phyloP scores from a whole-genome alignment of 2,329 filamentous ascomycete genomes.

The Zalaria sp. region DNA sequence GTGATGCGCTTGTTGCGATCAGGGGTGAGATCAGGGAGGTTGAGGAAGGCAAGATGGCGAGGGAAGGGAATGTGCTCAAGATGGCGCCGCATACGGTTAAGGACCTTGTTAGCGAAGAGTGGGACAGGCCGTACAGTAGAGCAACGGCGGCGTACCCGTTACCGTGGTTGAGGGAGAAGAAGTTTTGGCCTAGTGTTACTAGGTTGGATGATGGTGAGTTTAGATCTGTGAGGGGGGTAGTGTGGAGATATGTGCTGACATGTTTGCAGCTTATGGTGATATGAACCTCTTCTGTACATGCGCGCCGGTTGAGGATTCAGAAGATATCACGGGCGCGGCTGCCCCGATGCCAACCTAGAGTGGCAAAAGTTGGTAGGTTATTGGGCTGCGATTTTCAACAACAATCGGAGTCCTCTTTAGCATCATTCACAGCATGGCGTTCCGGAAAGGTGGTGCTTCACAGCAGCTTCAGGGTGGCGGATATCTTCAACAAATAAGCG shows the following conservation, averaged over 20 bases:
- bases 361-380: not conserved
- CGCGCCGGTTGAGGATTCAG: slow-evolving; percentile 56
- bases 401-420: not conserved
- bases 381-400: slow-evolving; percentile 1
- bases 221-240: slow-evolving; percentile 6
- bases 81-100: slow-evolving; percentile 75
- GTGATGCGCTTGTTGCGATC: slow-evolving; percentile 78
- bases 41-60: slow-evolving; percentile 64
- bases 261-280: slow-evolving; percentile 61
- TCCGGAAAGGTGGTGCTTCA: too few relatives aligned
- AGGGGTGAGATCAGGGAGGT: slow-evolving; percentile 71
- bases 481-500: too few relatives aligned
- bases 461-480: too few relatives aligned
- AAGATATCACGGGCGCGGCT: slow-evolving; percentile 18
- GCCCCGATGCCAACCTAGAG: slow-evolving; percentile 15
- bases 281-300: slow-evolving; percentile 92
- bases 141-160: slow-evolving; percentile 81
- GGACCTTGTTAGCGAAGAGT: slow-evolving; percentile 62
- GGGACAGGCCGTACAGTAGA: slow-evolving; percentile 69
- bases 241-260: slow-evolving; percentile 11
- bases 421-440: too few relatives aligned
- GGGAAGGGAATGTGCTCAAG: slow-evolving; percentile 71
- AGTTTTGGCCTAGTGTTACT: slow-evolving; percentile 88
- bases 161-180: slow-evolving; percentile 76
- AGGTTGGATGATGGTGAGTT: slow-evolving; percentile 77